phyloP scores from a whole-genome alignment of 768 basidiomycete genomes.

The Russula sp. region DNA sequence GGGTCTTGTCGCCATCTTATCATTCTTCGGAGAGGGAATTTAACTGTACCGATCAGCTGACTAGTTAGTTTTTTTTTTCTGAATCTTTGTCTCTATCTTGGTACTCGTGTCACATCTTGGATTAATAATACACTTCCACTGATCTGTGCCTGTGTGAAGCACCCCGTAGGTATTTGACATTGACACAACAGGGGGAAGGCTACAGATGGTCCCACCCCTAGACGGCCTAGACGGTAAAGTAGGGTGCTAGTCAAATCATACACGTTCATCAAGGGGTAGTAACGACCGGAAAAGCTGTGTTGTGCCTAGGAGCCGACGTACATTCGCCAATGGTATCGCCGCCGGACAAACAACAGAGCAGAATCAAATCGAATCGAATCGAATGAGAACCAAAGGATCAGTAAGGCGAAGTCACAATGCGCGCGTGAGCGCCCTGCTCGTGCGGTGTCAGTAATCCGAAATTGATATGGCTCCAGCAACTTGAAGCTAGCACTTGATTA shows the following conservation, averaged over 20 bases:
- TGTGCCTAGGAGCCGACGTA: conserved; percentile 1
- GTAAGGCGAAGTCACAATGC: conserved; percentile 8
- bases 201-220: neutral
- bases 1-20: neutral
- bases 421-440: conserved; percentile 24
- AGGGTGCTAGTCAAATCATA: conserved; percentile 6
- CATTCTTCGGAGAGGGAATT: neutral
- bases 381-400: neutral
- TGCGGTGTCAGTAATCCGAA: conserved; percentile 30
- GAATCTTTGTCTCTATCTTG: neutral
- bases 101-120: neutral
- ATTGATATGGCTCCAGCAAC: conserved; percentile 30
- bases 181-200: neutral
- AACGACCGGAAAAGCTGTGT: conserved; percentile 3
- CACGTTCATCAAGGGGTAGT: neutral
- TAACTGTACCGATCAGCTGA: conserved; percentile 2
- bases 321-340: conserved; percentile 3
- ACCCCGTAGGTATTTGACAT: neutral
- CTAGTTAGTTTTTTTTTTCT: neutral
- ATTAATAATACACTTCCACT: conserved; percentile 9
- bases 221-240: neutral
- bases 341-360: neutral
- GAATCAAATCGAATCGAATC: neutral
- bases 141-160: neutral
- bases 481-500: neutral